Evolutionary conservation across 140 eudicot species (phyloP), one percentile per base, ranked within the genome.

Genomic region (Oenanthe javanica): DNA sequence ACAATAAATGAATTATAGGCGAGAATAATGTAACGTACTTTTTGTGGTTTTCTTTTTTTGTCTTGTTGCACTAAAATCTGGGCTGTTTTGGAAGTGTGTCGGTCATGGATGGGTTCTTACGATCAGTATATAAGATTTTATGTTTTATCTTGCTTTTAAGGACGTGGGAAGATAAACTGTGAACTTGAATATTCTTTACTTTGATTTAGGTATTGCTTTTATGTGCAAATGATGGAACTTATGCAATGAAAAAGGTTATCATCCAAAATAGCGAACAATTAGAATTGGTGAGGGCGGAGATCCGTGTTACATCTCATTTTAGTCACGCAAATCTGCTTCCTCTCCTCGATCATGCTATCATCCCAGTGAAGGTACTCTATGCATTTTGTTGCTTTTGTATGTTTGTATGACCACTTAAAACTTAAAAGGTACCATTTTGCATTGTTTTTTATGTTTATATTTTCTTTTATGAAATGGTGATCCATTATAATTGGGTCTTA

Each of bases 181-280:
- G 1, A 43, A 16, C 12, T 15, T 42, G 1, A 46, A 5, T 46
- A 4, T 5, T 40, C 18, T 54, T 85, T 67, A 59, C 47, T 66
- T 46, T 21, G 45, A 42, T 79, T 81, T 76, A 19, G 72, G 13
- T 8, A 64, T 64, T 64, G 15, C 3, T 64, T 64, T 64, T 9
- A 52, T 80, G 27, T 86, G 90, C 83, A 93, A 96, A 86, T 80
- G 98, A 93, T 91, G 97, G 96, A 83, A 93, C 98, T 67, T 93
- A 93, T 86, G 98, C 98, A 52, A 89, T 93, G 98, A 93, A 91
- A 87, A 93, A 93, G 82, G 95, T 93, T 77, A 81, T 93, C 80
- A 91, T 93, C 80, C 98, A 93, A 81, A 93, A 85, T 79, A 84
- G 42, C 49, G 98, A 93, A 57, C 98, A 93, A 74, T 77, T 93